Percentiles rank a stretch among this genome's conserved stretches.
Conservation (phyloP, 1,284 basidiomycete genomes). For the Phellopilus nigrolimitatus region DNA sequence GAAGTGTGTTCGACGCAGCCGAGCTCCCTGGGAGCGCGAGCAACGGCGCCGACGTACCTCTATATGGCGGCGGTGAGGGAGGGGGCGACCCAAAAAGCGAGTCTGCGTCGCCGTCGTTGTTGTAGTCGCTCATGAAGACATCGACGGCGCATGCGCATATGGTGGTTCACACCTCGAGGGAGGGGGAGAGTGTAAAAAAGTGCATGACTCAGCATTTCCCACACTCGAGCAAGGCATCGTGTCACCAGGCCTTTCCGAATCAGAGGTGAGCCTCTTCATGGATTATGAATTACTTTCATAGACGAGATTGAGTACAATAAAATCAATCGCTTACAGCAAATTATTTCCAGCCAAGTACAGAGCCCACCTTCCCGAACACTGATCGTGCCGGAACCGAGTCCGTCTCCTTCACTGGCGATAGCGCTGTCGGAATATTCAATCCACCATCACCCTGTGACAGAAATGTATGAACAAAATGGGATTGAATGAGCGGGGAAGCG, state of each 20-base stretch:
- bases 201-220: too few species aligned
- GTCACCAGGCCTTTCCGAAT: background rate
- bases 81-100: conserved; percentile 80
- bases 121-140: conserved; percentile 21
- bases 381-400: conserved; percentile 45
- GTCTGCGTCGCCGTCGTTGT: conserved; percentile 46
- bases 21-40: conserved; percentile 50
- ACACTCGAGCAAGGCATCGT: too few species aligned
- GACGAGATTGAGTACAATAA: background rate
- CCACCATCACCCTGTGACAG: conserved; percentile 32
- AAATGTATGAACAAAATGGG: conserved; percentile 5
- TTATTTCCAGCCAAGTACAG: conserved; percentile 17
- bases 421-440: conserved; percentile 54
- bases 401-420: conserved; percentile 59
- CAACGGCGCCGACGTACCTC: conserved; percentile 70
- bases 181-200: too few species aligned
- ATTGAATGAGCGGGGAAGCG: too few species aligned
- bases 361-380: conserved; percentile 26
- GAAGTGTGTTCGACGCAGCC: conserved; percentile 41
- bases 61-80: conserved; percentile 47
- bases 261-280: background rate
- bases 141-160: conserved; percentile 12
- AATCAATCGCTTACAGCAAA: conserved; percentile 7
- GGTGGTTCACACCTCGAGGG: background rate
- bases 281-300: background rate